Conservation (phyloP, 2,329 filamentous ascomycete genomes). For the Didymella sp. region DNA sequence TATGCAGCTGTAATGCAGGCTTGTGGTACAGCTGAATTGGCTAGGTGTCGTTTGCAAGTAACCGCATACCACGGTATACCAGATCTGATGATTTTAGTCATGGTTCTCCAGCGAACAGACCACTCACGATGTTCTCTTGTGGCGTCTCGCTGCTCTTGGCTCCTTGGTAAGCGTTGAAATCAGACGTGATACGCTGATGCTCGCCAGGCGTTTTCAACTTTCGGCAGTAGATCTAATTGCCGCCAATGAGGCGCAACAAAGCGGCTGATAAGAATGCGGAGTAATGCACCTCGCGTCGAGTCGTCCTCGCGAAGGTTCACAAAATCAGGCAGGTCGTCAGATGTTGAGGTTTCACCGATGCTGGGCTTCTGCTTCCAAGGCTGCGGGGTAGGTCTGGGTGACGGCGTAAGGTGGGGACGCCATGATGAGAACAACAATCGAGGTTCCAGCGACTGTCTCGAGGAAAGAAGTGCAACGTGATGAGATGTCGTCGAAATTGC, state of each 20-base stretch:
- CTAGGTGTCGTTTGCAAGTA: constrained; percentile 2
- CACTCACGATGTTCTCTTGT: constrained; percentile 6
- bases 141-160: constrained; percentile 9
- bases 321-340: constrained; percentile 17
- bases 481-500: constrained; percentile 29
- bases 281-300: constrained; percentile 15
- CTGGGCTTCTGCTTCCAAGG: constrained; percentile 6
- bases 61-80: constrained; percentile 1
- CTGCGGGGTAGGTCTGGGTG: constrained; percentile 6
- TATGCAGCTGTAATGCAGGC: constrained; percentile 10
- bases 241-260: constrained; percentile 18
- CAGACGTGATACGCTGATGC: constrained; percentile 14
- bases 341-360: constrained; percentile 13
- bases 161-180: constrained; percentile 8
- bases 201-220: constrained; percentile 7
- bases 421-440: neutral
- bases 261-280: constrained; percentile 21
- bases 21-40: constrained; percentile 4
- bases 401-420: neutral
- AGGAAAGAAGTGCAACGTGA: constrained; percentile 1
- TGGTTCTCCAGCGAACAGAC: neutral
- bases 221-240: constrained; percentile 11
- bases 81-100: constrained; percentile 10
- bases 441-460: neutral
- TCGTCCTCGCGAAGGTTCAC: constrained; percentile 2